Evolutionary conservation across 2,329 filamentous ascomycete species (phyloP), one percentile per base, ranked within the genome.

Genomic region (Aspergillus proliferans): DNA sequence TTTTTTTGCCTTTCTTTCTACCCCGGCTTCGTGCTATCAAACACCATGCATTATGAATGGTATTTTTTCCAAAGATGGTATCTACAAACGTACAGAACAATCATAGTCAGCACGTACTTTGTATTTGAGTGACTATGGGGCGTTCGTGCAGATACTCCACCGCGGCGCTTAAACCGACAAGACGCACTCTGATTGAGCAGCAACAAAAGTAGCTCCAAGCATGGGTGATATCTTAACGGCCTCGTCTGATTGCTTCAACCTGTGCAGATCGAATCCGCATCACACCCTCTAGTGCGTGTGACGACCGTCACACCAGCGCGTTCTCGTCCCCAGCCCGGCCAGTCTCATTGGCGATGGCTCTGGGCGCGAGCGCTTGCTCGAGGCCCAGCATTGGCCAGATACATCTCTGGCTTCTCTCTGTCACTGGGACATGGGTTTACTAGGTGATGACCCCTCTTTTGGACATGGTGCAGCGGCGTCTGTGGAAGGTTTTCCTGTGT

Each of bases 261-360:
- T 57, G 54, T 63, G 63, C 63, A 66, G 64, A 65, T 63, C 59
- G 42, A 44, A 47, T 47, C 48, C 46, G 56, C 57, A 60, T 66
- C 63, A 67, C 64, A 66, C 58, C 34, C 52, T 43, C 55, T 66
- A 67, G 64, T 40, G 38, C 51, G 63, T 65, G 64, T 67, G 64
- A 67, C 53, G 61, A 54, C 57, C 49, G 47, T 47, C 55, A 52
- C 57, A 56, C 57, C 48, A 58, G 44, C 52, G 43, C 47, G 46
- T 43, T 45, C 45, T 46, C 57, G 42, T 41, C 9, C 26, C 38
- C 15, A 12, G 51, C 24, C 46, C 38, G 15, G 15, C 38, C 26
- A 26, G 38, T 53, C 54, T 58, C 45, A 67, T 67, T 67, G 64
- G 64, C 56, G 59, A 56, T 45, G 49, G 39, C 43, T 38, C 51